Evolutionary conservation across 2,329 filamentous ascomycete genomes (phyloP), one percentile per base, ranked within the genome.

Genomic region (Colletotrichum tropicicola): DNA sequence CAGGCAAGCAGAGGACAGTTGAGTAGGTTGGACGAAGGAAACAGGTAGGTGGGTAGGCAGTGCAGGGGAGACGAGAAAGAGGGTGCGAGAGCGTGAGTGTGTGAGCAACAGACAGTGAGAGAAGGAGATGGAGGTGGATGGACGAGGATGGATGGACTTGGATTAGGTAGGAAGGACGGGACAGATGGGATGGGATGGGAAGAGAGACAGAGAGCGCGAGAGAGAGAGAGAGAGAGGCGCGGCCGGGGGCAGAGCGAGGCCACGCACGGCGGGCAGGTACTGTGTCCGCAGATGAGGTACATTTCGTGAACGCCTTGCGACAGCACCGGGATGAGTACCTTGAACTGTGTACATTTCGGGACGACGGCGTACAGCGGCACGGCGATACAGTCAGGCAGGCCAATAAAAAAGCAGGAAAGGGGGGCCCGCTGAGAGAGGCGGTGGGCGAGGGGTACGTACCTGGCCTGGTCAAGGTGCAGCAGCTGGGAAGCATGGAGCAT

Each of bases 21-120:
- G 54, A 54, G 48, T 48, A 67, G 58, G 67, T 44, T 61, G 43
- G 62, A 61, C 32, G 35, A 57, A 62, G 39, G 49, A 65, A 58
- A 59, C 47, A 59, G 59, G 64, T 71, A 66, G 62, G 61, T 70
- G 70, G 73, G 71, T 73, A 71, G 73, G 73, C 72, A 73, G 73
- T 73, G 72, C 69, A 72, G 68, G 70, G 68, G 70, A 70, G 70
- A 68, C 68, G 72, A 70, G 69, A 74, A 73, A 73, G 71, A 71
- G 68, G 74, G 73, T 68, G 59, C 41, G 71, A 64, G 39, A 53
- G 27, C 15, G 47, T 44, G 47, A 10, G 53, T 47, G 58, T 57
- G 62, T 57, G 62, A 63, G 66, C 72, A 69, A 68, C 66, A 67
- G 69, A 63, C 71, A 70, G 70, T 71, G 75, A 74, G 67, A 66